These are phyloP conservation scores for Polygonum aviculare DNA, from an alignment of 148 eudicot species.

Conservation along the genomic window DNA sequence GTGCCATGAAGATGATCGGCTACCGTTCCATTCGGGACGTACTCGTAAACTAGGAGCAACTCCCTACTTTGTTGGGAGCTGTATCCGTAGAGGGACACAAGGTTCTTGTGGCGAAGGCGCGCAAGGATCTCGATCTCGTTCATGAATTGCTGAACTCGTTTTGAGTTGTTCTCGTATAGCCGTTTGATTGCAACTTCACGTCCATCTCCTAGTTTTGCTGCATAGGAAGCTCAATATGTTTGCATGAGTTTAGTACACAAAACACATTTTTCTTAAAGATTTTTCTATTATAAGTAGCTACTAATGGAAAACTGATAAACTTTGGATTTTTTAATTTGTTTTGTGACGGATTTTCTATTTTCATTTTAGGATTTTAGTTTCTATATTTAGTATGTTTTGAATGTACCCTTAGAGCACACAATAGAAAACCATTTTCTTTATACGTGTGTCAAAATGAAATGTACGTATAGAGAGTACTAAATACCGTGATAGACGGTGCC, in stretches of 20 bases:
- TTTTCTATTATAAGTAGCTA: no score
- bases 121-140: slow-evolving; percentile 60
- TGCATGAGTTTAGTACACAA: no score
- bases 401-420: no score
- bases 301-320: no score
- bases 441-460: no score
- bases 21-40: slow-evolving; percentile 57
- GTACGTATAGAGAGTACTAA: not conserved
- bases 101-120: slow-evolving; percentile 45
- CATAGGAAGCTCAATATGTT: no score
- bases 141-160: slow-evolving; percentile 48
- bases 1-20: slow-evolving; percentile 67
- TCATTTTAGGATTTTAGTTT: no score
- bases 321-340: no score
- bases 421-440: no score
- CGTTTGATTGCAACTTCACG: slow-evolving; percentile 55
- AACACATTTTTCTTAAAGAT: no score
- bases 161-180: slow-evolving; percentile 45
- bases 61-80: slow-evolving; percentile 39
- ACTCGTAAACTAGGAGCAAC: slow-evolving; percentile 68
- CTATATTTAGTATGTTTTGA: no score
- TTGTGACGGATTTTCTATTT: no score
- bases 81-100: slow-evolving; percentile 65
- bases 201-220: slow-evolving; percentile 28
- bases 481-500: slow-evolving; percentile 66